Conservation (phyloP, 2,329 filamentous ascomycete genomes). For the Apiospora rasikravindrae region DNA sequence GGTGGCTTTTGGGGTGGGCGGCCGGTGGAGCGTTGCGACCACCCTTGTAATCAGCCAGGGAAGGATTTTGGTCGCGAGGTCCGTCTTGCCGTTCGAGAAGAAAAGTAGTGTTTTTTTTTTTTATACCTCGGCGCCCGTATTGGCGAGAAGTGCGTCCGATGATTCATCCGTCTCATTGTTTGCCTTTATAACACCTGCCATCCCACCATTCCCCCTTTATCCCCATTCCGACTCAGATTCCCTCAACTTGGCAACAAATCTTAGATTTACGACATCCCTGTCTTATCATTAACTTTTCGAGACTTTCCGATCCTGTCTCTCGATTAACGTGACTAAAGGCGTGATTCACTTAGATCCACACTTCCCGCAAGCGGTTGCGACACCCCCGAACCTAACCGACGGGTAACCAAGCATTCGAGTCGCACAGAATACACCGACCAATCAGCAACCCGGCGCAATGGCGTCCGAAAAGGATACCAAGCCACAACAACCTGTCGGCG, state of each 20-base stretch:
- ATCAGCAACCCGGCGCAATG: background rate
- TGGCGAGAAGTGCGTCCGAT: background rate
- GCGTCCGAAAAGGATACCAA: conserved; percentile 12
- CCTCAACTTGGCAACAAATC: background rate
- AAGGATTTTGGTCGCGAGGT: background rate
- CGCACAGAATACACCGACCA: background rate
- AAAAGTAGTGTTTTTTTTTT: background rate
- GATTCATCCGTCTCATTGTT: background rate
- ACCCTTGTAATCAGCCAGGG: background rate
- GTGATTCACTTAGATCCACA: background rate
- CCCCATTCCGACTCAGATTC: conserved; percentile 7
- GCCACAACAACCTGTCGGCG: background rate
- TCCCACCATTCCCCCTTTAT: background rate
- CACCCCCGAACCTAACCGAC: conserved; percentile 6
- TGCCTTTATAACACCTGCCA: background rate
- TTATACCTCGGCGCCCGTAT: conserved; percentile 11
- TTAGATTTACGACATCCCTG: background rate
- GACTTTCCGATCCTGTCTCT: background rate
- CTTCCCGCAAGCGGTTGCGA: background rate
- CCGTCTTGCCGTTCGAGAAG: background rate
- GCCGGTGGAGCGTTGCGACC: background rate
- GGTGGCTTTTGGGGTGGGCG: background rate
- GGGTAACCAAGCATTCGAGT: background rate
- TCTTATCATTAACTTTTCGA: background rate
- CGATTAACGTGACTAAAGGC: too few relatives aligned